Percentiles rank a stretch among this genome's conserved stretches.
Conservation (phyloP, 148 eudicot species). For the Fagopyrum homotropicum region DNA sequence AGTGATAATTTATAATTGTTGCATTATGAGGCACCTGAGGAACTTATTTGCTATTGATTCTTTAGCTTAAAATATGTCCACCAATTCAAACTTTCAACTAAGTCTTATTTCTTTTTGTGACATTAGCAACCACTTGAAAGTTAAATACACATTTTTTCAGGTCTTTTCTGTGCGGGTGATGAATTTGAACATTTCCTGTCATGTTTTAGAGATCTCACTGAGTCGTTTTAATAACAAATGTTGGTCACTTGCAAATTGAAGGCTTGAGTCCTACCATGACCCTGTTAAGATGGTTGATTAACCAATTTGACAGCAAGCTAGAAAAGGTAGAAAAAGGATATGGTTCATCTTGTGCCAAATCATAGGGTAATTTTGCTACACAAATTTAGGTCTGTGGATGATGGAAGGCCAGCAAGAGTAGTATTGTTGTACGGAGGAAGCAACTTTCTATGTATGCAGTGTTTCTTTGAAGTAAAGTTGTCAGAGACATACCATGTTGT, state of each 20-base stretch:
- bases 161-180: neutral
- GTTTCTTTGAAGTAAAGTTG: neutral
- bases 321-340: neutral
- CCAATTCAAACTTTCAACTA: neutral
- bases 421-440: neutral
- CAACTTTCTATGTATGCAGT: neutral
- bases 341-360: neutral
- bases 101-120: neutral
- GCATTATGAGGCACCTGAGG: conserved; percentile 7
- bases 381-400: conserved; percentile 6
- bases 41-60: neutral
- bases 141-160: neutral
- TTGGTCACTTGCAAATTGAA: neutral
- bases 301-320: neutral
- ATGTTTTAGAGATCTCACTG: neutral
- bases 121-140: neutral
- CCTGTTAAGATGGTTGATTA: neutral
- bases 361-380: neutral
- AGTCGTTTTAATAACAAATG: neutral
- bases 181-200: neutral
- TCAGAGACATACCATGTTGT: conserved; percentile 1
- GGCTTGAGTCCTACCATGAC: no score
- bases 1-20: neutral
- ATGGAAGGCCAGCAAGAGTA: conserved; percentile 8
- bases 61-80: neutral